Conservation (phyloP, 495 filamentous ascomycete species). For the Podospora anserina region DNA sequence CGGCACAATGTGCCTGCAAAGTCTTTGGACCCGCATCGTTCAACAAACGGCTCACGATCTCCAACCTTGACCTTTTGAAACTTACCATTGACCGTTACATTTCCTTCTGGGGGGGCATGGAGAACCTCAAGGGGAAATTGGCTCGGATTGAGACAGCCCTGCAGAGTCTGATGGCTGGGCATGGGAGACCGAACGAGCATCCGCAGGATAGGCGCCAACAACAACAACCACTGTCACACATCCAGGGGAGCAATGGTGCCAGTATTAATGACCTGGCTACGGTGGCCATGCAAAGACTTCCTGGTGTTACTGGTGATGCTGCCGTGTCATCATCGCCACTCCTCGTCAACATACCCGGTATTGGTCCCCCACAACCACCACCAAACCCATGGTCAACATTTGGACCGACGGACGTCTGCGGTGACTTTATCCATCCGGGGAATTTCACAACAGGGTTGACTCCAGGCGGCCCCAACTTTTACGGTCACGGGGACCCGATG, state of each 20-base stretch:
- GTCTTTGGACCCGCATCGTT: conserved; percentile 19
- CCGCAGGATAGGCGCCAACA: neutral
- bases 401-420: neutral
- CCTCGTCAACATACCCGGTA: neutral
- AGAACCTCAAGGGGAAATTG: conserved; percentile 19
- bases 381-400: neutral
- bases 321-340: neutral
- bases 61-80: conserved; percentile 20
- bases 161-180: conserved; percentile 13
- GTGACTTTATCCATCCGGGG: neutral
- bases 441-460: neutral
- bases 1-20: conserved; percentile 27
- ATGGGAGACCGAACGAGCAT: neutral
- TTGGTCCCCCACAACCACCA: neutral
- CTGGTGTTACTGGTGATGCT: neutral
- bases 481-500: conserved; percentile 4
- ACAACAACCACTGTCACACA: too few relatives aligned
- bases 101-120: conserved; percentile 23
- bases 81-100: conserved; percentile 23
- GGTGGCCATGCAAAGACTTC: neutral
- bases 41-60: conserved; percentile 15
- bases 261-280: neutral
- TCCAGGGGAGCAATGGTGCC: neutral
- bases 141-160: conserved; percentile 19
- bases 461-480: conserved; percentile 8